phyloP scores from a whole-genome alignment of 1,284 basidiomycete genomes.

The Golubevia sp. region DNA sequence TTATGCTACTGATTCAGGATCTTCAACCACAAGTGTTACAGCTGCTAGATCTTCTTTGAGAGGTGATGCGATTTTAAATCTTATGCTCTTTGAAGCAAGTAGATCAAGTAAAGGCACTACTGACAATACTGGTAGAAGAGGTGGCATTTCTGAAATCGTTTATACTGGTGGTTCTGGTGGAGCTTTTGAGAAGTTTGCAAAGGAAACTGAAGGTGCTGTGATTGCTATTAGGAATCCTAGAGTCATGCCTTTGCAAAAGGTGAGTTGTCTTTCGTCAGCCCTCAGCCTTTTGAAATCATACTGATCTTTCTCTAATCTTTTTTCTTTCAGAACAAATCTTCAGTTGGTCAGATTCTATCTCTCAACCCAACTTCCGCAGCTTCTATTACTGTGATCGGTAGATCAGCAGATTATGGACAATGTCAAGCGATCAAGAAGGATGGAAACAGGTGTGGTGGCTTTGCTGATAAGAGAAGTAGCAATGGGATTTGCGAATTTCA shows the following conservation, averaged over 20 bases:
- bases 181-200: conserved; percentile 43
- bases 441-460: conserved; percentile 31
- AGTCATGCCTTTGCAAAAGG: conserved; percentile 14
- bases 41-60: not conserved
- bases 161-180: conserved; percentile 21
- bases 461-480: conserved; percentile 29
- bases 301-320: conserved; percentile 1
- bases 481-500: conserved; percentile 33
- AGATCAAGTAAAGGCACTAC: conserved; percentile 2
- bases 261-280: not conserved
- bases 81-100: conserved; percentile 34
- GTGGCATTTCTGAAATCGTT: conserved; percentile 2
- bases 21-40: conserved; percentile 1
- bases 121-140: not conserved
- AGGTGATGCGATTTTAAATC: conserved; percentile 33
- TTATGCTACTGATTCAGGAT: conserved; percentile 5
- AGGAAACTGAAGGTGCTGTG: conserved; percentile 36
- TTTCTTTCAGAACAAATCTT: conserved; percentile 10
- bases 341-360: conserved; percentile 14
- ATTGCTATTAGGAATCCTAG: conserved; percentile 50
- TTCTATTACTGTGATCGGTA: conserved; percentile 35
- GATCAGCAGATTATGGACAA: conserved; percentile 27
- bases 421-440: conserved; percentile 37
- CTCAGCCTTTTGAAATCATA: no score
- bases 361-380: conserved; percentile 33